These are phyloP conservation scores for Ligustrum vulgare DNA, from an alignment of 257 asterid genomes.

Conservation along the genomic window DNA sequence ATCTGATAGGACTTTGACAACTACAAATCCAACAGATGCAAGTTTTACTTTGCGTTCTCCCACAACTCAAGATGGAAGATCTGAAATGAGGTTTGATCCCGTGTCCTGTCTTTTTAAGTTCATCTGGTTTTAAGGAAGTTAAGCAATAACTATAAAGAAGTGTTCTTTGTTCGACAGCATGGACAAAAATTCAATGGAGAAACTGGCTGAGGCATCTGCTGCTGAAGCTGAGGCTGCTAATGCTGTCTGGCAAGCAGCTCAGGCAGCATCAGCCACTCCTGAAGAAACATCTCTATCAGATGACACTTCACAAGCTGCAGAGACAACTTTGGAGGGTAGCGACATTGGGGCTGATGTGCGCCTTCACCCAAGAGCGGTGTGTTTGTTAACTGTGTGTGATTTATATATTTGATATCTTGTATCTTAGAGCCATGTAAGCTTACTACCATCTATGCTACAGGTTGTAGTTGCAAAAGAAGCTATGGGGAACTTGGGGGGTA, in stretches of 20 bases:
- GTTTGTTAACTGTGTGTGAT: slow-evolving; percentile 17
- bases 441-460: slow-evolving; percentile 45
- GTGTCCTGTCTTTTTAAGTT: slow-evolving; percentile 16
- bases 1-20: slow-evolving; percentile 45
- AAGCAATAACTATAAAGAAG: neutral
- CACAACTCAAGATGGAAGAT: slow-evolving; percentile 46
- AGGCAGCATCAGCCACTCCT: slow-evolving; percentile 56
- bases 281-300: slow-evolving; percentile 79
- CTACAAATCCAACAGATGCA: slow-evolving; percentile 54
- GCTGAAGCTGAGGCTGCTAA: slow-evolving; percentile 98
- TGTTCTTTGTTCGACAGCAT: slow-evolving; percentile 43
- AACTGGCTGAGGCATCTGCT: slow-evolving; percentile 91
- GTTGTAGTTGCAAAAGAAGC: slow-evolving; percentile 98
- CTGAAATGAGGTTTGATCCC: slow-evolving; percentile 44
- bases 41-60: slow-evolving; percentile 38
- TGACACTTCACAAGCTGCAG: slow-evolving; percentile 72
- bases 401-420: neutral
- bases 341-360: slow-evolving; percentile 84
- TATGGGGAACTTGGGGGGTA: slow-evolving; percentile 93
- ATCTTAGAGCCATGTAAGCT: slow-evolving; percentile 16
- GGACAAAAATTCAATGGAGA: slow-evolving; percentile 83
- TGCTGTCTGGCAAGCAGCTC: slow-evolving; percentile 95
- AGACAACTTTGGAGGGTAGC: slow-evolving; percentile 76
- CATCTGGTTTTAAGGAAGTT: slow-evolving; percentile 11
- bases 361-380: slow-evolving; percentile 95